phyloP scores from a whole-genome alignment of 1,284 basidiomycete genomes.

The Ganoderma multipileum region DNA sequence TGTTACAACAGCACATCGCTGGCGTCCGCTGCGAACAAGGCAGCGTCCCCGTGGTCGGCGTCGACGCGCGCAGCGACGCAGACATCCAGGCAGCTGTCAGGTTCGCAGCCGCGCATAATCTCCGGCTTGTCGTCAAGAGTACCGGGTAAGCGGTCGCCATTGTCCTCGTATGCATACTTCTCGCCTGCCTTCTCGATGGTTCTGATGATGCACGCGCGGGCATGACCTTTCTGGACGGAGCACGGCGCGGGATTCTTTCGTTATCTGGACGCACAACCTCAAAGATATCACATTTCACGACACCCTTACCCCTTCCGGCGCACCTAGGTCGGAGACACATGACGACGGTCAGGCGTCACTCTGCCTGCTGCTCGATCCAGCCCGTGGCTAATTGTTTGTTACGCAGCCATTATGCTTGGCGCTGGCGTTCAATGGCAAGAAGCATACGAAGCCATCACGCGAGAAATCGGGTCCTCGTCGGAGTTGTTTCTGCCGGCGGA shows the following conservation, averaged over 20 bases:
- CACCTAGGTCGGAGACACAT: conserved; percentile 24
- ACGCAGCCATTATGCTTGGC: conserved; percentile 46
- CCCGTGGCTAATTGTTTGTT: not conserved
- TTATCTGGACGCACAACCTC: conserved; percentile 36
- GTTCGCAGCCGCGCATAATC: conserved; percentile 47
- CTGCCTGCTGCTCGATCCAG: not conserved
- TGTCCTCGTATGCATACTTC: not conserved
- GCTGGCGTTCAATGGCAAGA: conserved; percentile 55
- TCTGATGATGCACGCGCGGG: conserved; percentile 17
- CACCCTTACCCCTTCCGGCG: conserved; percentile 32
- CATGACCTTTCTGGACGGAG: conserved; percentile 37
- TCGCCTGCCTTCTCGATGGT: not conserved
- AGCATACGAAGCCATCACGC: conserved; percentile 46
- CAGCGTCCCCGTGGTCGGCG: conserved; percentile 49
- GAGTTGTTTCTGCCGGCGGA: conserved; percentile 42
- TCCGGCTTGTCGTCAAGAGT: conserved; percentile 54
- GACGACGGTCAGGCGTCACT: conserved; percentile 24
- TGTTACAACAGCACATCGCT: conserved; percentile 50
- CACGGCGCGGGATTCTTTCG: conserved; percentile 31
- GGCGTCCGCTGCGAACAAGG: conserved; percentile 51
- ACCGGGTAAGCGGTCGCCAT: conserved; percentile 45
- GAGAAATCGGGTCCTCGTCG: conserved; percentile 32
- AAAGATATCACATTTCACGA: conserved; percentile 34
- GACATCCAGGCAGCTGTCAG: conserved; percentile 50
- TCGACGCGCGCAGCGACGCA: conserved; percentile 45